A percentile compares a stretch with the other conserved stretches of the same genome.
phyloP scores from a whole-genome alignment of 345 rosid species.

The Fremontodendron californicum region DNA sequence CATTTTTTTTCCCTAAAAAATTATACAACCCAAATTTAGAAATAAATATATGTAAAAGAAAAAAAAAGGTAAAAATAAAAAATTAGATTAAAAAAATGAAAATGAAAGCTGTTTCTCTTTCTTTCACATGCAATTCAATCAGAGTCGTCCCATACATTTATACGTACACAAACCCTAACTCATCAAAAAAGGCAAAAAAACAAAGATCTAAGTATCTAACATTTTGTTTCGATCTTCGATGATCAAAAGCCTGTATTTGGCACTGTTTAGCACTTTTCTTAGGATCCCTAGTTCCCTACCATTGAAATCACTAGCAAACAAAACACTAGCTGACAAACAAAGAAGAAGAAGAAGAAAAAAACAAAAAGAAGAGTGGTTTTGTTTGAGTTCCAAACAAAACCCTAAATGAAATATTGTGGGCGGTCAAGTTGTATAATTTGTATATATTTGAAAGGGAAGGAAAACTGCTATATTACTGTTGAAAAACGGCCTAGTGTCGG shows the following conservation, averaged over 20 bases:
- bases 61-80: background rate
- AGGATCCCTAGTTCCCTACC: constrained; percentile 15
- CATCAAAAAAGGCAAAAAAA: background rate
- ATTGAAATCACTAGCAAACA: constrained; percentile 23
- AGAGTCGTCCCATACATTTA: background rate
- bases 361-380: constrained; percentile 13
- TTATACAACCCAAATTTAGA: background rate
- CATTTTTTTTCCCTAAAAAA: background rate
- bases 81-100: too few relatives aligned
- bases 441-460: background rate
- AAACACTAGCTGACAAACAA: constrained; percentile 26
- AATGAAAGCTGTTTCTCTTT: background rate
- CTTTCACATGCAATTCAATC: constrained; percentile 4
- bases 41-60: background rate
- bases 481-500: constrained; percentile 45
- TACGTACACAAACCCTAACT: background rate
- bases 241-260: constrained; percentile 6
- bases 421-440: constrained; percentile 27
- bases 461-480: constrained; percentile 12
- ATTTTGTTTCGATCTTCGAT: constrained; percentile 5
- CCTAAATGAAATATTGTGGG: constrained; percentile 40
- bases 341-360: background rate
- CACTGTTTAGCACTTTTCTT: background rate
- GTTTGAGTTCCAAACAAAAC: constrained; percentile 17
- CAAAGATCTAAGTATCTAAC: background rate